Percentiles rank a stretch among this genome's conserved stretches.
These are phyloP conservation scores for Gnomoniopsis sp. DNA, from an alignment of 2,329 filamentous ascomycete genomes.

Conservation along the genomic window DNA sequence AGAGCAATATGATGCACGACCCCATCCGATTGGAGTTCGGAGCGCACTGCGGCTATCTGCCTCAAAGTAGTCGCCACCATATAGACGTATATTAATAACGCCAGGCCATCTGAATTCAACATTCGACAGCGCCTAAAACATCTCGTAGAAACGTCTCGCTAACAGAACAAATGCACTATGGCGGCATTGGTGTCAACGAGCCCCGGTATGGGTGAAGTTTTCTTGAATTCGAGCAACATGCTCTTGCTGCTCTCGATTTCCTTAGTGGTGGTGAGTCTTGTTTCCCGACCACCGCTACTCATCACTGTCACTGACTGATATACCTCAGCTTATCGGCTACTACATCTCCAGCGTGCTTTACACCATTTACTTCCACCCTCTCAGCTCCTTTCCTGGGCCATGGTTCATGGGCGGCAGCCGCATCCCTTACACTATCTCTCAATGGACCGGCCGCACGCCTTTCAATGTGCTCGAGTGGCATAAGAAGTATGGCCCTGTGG, in stretches of 20 bases:
- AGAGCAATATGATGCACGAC: no score
- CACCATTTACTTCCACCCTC: slow-evolving; percentile 21
- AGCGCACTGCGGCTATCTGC: no score
- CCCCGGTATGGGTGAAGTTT: neutral
- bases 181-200: neutral
- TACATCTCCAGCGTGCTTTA: slow-evolving; percentile 10
- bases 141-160: no score
- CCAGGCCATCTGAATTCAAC: no score
- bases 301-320: neutral
- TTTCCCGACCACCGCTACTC: no score
- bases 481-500: slow-evolving; percentile 36
- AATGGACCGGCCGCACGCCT: slow-evolving; percentile 3
- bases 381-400: slow-evolving; percentile 21
- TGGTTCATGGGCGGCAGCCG: slow-evolving; percentile 17
- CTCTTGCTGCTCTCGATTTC: slow-evolving; percentile 7
- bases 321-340: slow-evolving; percentile 3
- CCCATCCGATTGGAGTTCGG: no score
- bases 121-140: no score
- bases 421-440: slow-evolving; percentile 10
- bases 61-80: no score
- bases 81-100: no score
- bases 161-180: neutral
- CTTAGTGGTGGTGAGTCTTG: slow-evolving; percentile 7
- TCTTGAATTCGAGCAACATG: neutral
- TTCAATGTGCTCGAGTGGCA: slow-evolving; percentile 24